A percentile compares a stretch with the other conserved stretches of the same genome.
These are phyloP conservation scores for Trichosporon coremiiforme DNA, from an alignment of 1,284 basidiomycete species.

Conservation along the genomic window DNA sequence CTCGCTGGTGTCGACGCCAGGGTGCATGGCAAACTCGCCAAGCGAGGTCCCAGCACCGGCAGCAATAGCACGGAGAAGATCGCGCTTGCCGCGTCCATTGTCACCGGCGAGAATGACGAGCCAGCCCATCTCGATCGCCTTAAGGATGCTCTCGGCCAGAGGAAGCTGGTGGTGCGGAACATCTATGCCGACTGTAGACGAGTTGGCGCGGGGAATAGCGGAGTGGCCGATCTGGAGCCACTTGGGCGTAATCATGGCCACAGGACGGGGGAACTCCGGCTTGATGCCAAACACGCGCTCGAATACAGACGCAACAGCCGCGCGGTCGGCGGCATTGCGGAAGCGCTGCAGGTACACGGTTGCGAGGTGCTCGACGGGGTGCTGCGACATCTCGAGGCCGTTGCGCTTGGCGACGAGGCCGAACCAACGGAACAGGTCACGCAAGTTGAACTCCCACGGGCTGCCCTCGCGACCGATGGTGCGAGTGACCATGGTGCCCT, in stretches of 20 bases:
- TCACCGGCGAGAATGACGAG: conserved; percentile 83
- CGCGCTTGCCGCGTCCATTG: conserved; percentile 77
- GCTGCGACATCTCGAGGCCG: conserved; percentile 64
- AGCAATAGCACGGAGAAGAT: conserved; percentile 72
- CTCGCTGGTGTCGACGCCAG: conserved; percentile 89
- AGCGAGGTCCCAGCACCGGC: conserved; percentile 69
- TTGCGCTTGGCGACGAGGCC: conserved; percentile 57
- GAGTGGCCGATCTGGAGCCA: conserved; percentile 73
- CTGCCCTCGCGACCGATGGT: conserved; percentile 79
- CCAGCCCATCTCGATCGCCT: conserved; percentile 78
- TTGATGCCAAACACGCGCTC: conserved; percentile 63
- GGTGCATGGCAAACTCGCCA: conserved; percentile 77
- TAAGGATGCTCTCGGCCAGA: conserved; percentile 73
- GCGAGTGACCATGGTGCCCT: conserved; percentile 68
- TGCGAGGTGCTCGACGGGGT: conserved; percentile 68
- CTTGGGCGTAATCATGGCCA: conserved; percentile 62
- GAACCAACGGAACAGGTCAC: conserved; percentile 90
- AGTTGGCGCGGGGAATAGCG: conserved; percentile 57
- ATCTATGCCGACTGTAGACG: conserved; percentile 57
- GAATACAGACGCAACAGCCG: conserved; percentile 66
- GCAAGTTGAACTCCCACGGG: conserved; percentile 99
- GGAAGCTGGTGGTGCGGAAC: conserved; percentile 70
- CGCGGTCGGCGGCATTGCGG: conserved; percentile 69
- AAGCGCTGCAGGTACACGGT: conserved; percentile 85
- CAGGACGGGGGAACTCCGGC: conserved; percentile 57